Conservation (phyloP, 495 filamentous ascomycete species). For the Penicillium paradoxum region DNA sequence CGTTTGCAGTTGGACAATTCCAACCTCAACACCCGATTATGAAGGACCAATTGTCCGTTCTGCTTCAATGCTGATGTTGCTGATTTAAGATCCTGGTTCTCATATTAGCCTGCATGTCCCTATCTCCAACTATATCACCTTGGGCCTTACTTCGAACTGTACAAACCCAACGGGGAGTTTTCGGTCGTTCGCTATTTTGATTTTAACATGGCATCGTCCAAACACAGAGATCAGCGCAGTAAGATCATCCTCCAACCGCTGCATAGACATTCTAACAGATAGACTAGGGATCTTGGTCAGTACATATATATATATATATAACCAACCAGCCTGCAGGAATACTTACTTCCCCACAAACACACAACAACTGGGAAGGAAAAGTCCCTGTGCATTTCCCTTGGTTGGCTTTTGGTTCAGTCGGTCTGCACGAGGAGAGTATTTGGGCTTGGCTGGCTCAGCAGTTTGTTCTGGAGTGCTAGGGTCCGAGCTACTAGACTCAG, state of each 20-base stretch:
- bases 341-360: slow-evolving; percentile 6
- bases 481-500: background rate
- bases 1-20: background rate
- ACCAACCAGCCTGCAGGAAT: background rate
- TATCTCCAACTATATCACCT: too few relatives aligned
- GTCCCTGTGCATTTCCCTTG: slow-evolving; percentile 1
- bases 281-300: background rate
- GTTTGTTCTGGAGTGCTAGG: background rate
- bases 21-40: background rate
- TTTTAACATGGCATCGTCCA: background rate
- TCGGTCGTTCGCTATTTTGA: background rate
- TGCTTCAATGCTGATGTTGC: background rate
- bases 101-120: background rate
- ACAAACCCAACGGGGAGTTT: slow-evolving; percentile 1
- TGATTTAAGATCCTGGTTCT: background rate
- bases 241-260: background rate
- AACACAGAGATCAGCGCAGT: background rate
- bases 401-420: background rate
- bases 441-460: background rate
- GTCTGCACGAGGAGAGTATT: background rate
- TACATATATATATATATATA: background rate
- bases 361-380: background rate
- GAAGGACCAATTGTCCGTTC: background rate
- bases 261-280: background rate
- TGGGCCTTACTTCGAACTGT: background rate